Evolutionary conservation across 75 land plant genomes (phyloP).

Genomic region (Pseudotsuga menziesii): DNA sequence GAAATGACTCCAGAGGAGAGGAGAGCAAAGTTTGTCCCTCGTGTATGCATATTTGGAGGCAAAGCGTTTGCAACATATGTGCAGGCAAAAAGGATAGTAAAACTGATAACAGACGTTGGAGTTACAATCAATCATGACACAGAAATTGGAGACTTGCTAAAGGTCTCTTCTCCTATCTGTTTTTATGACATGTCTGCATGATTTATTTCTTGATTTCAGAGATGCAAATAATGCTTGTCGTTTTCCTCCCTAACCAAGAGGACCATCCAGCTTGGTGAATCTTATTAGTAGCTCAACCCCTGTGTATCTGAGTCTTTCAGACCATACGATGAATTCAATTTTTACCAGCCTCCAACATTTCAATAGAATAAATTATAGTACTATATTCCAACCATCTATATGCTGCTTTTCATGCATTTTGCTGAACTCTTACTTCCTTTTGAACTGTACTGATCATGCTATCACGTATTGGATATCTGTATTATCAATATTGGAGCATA

Average conservation of each 20-base stretch:
- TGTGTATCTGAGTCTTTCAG: background rate
- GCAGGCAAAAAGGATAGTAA: constrained; percentile 94
- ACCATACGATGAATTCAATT: background rate
- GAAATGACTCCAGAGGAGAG: constrained; percentile 83
- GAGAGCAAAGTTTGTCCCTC: constrained; percentile 61
- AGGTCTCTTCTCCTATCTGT: constrained; percentile 43
- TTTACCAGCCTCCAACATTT: background rate
- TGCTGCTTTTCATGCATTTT: background rate
- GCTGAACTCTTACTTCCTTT: background rate
- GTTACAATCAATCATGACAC: constrained; percentile 82
- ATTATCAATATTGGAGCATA: background rate
- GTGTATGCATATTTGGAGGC: constrained; percentile 95
- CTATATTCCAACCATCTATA: background rate
- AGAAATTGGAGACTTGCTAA: constrained; percentile 92
- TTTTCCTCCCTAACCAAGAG: background rate
- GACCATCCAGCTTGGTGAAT: background rate
- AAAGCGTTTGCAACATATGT: constrained; percentile 98
- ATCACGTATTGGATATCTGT: background rate
- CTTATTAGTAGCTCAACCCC: background rate
- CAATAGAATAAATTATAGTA: background rate
- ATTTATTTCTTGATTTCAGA: constrained; percentile 1
- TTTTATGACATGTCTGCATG: constrained; percentile 4
- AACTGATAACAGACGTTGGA: constrained; percentile 89
- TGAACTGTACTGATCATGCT: background rate
- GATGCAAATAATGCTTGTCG: background rate